phyloP scores from a whole-genome alignment of 2,329 filamentous ascomycete genomes.

The Pseudogymnoascus pannorum region DNA sequence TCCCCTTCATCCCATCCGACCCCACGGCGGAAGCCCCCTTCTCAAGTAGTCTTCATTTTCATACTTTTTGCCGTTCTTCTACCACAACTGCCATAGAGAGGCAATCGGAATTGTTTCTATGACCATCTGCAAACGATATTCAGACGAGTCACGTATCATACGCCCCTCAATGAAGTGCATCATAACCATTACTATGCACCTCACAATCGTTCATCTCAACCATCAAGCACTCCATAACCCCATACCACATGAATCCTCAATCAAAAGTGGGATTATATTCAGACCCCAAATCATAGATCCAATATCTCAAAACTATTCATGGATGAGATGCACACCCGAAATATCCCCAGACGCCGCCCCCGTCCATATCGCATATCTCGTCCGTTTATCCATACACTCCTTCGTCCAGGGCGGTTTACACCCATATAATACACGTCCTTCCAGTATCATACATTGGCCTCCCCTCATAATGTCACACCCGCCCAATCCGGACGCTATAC shows the following conservation, averaged over 20 bases:
- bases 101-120: neutral
- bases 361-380: neutral
- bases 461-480: neutral
- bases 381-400: neutral
- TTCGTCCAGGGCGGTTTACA: neutral
- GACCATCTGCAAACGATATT: too few relatives aligned
- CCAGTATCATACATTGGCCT: neutral
- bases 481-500: neutral
- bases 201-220: too few relatives aligned
- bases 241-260: neutral
- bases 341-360: slow-evolving; percentile 1
- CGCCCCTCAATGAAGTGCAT: neutral
- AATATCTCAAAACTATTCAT: neutral
- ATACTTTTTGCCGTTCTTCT: neutral
- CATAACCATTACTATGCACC: neutral
- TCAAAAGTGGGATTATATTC: slow-evolving; percentile 6
- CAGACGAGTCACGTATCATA: neutral
- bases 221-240: neutral
- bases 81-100: neutral
- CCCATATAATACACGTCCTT: neutral
- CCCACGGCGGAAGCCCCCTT: neutral
- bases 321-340: neutral
- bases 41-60: neutral
- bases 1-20: neutral
- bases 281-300: neutral